Base-by-base conservation (phyloP, 2,329 filamentous ascomycete genomes). In the Fusarium staphyleae region DNA sequence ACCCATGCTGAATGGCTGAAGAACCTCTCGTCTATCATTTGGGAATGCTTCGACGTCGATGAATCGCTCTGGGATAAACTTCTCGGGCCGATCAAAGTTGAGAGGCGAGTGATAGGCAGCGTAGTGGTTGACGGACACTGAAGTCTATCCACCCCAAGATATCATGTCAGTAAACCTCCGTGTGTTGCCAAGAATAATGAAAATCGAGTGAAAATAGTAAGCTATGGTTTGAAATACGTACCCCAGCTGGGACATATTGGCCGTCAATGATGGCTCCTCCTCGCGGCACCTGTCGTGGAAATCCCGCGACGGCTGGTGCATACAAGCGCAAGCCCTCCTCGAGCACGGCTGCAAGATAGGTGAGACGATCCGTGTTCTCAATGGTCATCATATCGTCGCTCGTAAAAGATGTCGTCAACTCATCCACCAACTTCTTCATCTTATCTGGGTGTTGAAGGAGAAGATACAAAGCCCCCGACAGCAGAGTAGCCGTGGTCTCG, bases 291-390 rank as follows among this genome's bases (percentile, higher is more conserved):
- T 42, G 36, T 12, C 55, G 47, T 15, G 55, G 55, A 8, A 55
- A 56, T 5, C 48, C 52, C 6, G 47, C 29, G n/a, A 51, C 52
- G 10, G 52, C 55, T 7, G 55, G 55, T 1, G 55, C 48, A 16
- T 58, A 58, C 18, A 56, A 46, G 4, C 55, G 55, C n/a, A 58
- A 28, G 2, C 28, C 29, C 28, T 58, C 55, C 4, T 58, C 55
- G 4, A 58, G 26, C 0, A 56, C 30, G n/a, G 52, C 43, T 7
- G 44, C 42, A 24, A 58, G 41, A 33, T 58, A 58, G 1, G 39
- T 22, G 0, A 58, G 52, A 15, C 39, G 40, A 11, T 48, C 37
- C 4, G 52, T 56, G 16, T 51, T 56, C 3, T 52, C 48, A n/a
- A 56, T 55, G 1, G 53, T 48, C 45, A 58, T 56, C 2, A 37